phyloP scores from a whole-genome alignment of 2,329 filamentous ascomycete species.

The Sporothrix luriei region DNA sequence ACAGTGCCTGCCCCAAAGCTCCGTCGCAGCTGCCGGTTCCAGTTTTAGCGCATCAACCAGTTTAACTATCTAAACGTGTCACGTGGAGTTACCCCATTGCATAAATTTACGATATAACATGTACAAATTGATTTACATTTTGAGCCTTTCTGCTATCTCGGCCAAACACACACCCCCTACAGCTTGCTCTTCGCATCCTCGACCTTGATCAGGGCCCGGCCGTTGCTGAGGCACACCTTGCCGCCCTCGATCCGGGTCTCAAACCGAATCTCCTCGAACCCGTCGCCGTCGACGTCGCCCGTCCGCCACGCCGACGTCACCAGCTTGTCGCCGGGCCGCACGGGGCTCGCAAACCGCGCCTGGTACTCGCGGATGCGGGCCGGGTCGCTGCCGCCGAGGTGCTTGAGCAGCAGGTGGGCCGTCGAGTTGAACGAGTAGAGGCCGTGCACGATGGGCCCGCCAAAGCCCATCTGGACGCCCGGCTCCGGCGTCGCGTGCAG shows the following conservation, averaged over 20 bases:
- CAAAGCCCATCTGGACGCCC: slow-evolving; percentile 86
- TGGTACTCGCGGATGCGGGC: slow-evolving; percentile 85
- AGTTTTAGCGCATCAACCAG: not conserved
- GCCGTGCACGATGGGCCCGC: slow-evolving; percentile 85
- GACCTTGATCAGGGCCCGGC: slow-evolving; percentile 74
- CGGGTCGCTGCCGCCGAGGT: slow-evolving; percentile 74
- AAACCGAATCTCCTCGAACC: slow-evolving; percentile 83
- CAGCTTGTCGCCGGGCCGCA: slow-evolving; percentile 80
- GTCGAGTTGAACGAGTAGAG: slow-evolving; percentile 85
- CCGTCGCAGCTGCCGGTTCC: not conserved
- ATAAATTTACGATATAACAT: not conserved
- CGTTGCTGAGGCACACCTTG: slow-evolving; percentile 86
- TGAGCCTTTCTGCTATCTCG: not conserved
- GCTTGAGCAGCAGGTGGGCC: slow-evolving; percentile 70
- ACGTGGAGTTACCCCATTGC: slow-evolving; percentile 4
- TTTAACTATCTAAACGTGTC: not conserved
- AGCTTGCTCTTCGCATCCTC: slow-evolving; percentile 64
- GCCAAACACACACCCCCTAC: slow-evolving; percentile 42
- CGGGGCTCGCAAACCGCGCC: slow-evolving; percentile 82
- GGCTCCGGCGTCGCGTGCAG: slow-evolving; percentile 86
- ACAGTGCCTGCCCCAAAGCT: not conserved
- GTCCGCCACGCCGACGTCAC: slow-evolving; percentile 80
- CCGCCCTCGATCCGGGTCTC: slow-evolving; percentile 74
- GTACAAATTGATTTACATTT: slow-evolving; percentile 26
- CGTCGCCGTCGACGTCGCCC: slow-evolving; percentile 76